phyloP scores from a whole-genome alignment of 305 asterid species.

The Solanum hybrid region DNA sequence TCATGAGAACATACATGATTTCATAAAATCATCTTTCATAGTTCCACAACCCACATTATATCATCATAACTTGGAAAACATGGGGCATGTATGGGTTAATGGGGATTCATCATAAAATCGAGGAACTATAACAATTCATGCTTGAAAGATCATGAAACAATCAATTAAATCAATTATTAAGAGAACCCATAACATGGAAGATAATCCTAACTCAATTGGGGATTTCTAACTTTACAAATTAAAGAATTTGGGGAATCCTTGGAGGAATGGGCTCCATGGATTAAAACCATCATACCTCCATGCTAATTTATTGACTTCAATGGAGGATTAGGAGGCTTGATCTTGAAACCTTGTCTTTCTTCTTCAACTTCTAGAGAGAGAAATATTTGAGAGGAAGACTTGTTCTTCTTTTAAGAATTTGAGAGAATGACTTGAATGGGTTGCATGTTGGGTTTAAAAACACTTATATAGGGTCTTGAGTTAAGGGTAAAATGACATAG shows the following conservation, averaged over 20 bases:
- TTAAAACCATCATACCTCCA: not conserved
- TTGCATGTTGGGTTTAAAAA: not conserved
- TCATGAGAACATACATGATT: not conserved
- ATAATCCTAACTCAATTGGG: not conserved
- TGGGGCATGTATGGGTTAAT: not conserved
- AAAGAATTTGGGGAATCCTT: not conserved
- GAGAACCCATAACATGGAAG: not conserved
- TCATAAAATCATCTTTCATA: too few species aligned
- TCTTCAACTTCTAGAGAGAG: not conserved
- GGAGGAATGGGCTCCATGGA: not conserved
- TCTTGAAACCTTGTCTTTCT: not conserved
- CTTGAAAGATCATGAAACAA: not conserved
- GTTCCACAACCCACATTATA: too few species aligned
- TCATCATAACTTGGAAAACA: not conserved
- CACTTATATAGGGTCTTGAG: not conserved
- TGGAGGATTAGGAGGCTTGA: not conserved
- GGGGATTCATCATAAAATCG: not conserved
- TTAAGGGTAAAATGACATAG: not conserved
- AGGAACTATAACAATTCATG: not conserved
- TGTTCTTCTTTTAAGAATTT: not conserved
- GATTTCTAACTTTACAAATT: not conserved
- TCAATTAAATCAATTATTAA: not conserved
- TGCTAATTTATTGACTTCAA: not conserved
- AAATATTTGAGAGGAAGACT: not conserved
- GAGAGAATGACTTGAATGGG: not conserved